Conservation (phyloP, 768 basidiomycete genomes). For the Lactarius evosmus region DNA sequence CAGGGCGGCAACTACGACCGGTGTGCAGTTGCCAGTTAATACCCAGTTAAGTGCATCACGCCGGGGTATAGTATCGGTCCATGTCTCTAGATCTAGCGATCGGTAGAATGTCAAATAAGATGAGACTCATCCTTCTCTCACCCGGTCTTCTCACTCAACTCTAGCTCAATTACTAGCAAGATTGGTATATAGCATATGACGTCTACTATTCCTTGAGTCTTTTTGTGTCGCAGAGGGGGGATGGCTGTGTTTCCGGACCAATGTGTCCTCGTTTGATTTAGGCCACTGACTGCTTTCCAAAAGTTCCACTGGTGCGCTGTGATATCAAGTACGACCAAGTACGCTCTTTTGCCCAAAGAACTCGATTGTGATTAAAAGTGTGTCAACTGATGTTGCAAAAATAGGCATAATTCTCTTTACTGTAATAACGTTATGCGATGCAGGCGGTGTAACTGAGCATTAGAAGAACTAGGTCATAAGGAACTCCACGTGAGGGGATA, state of each 20-base stretch:
- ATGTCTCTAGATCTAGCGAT: too few species aligned
- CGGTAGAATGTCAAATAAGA: too few species aligned
- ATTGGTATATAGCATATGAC: neutral
- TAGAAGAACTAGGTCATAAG: conserved; percentile 28
- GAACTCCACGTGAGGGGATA: neutral
- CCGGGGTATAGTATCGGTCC: neutral
- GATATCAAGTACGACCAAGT: too few species aligned
- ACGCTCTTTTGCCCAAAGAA: neutral
- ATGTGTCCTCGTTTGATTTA: neutral
- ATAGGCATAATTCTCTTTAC: neutral
- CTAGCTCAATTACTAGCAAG: neutral
- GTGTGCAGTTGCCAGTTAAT: conserved; percentile 4
- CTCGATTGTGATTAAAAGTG: neutral
- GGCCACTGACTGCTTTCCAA: neutral
- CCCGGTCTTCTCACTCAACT: conserved; percentile 1
- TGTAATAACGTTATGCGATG: conserved; percentile 5
- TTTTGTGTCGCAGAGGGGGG: too few species aligned
- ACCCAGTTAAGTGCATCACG: neutral
- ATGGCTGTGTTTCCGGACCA: too few species aligned
- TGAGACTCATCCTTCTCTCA: too few species aligned
- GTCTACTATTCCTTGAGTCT: neutral
- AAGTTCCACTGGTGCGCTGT: neutral
- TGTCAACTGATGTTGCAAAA: neutral
- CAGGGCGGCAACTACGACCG: conserved; percentile 43
- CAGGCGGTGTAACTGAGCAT: neutral